Evolutionary conservation across 345 rosid species (phyloP), one percentile per base, ranked within the genome.

Genomic region (Populus davidiana): DNA sequence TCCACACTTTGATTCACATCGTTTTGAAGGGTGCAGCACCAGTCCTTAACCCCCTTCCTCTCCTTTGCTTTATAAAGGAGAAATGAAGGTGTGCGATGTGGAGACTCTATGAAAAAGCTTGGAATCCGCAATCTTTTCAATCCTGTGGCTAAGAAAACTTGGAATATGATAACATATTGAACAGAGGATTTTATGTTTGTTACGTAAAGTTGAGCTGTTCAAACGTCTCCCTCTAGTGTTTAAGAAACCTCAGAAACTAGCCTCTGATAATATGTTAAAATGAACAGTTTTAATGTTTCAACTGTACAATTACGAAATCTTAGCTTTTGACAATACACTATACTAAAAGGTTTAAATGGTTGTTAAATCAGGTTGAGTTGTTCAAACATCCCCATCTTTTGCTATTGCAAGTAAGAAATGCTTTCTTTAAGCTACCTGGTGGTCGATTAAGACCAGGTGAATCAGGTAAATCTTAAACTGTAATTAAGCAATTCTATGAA

Each of bases 321-420:
- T 64, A 9, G 52, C 39, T 68, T 69, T 44, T 56, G 43, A 54
- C 11, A 29, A 38, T 25, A 71, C 25, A 23, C 14, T 80, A 68
- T 61, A 69, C 35, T 78, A 65, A 39, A 65, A 23, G 35, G 59
- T 73, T 75, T 18, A 8, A 29, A 33, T 47, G 50, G 33, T 80
- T 73, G 52, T 72, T 33, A 16, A 33, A 82, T 87, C 85, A 93
- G 97, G 96, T 95, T 54, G 98, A 93, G 78, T 81, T 95, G 83
- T 93, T 91, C 88, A 90, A 91, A 73, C 98, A 91, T 70, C 96
- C 98, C 27, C 99, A 95, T 87, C 47, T 95, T 9, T 72, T 93
- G 81, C 83, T 93, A 76, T 82, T 95, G 86, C 97, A 93, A 83
- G 70, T 83, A 69, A 86, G 84, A 80, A 95, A 93, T 83, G 86